Base-by-base conservation (phyloP, 495 filamentous ascomycete species). In the Talaromyces nanjingensis region DNA sequence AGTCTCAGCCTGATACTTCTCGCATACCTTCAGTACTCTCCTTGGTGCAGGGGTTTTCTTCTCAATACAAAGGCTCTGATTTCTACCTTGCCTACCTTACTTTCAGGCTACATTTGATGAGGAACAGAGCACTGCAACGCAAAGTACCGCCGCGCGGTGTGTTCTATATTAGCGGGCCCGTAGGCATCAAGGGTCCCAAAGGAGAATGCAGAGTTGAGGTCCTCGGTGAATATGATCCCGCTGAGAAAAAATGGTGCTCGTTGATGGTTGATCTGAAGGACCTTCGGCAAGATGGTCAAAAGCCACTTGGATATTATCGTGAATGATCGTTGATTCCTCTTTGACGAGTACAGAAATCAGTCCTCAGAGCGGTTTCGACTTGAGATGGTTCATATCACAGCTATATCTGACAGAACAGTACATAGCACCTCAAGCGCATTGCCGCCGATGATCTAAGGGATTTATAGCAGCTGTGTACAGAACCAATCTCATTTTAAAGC, bases 121-220 rank as follows among this genome's bases (percentile, higher is more conserved):
- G 84, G 33, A 72, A 73, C 59, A 66, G 59, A 49, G 61, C 65
- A 37, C 66, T 55, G 27, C 59, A 62, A 18, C 60, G 62, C 24
- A 68, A 66, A 22, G 70, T 82, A 27, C 81, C 86, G 39, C 86
- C 83, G 9, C 81, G 86, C 25, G 91, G 91, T 2, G 81, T 80
- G 25, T 82, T 93, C 59, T 71, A 82, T 16, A 77, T 93, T 22
- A 74, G 74, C 20, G 91, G 91, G 0, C 74, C 90, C 2, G 82
- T 96, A 0, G 87, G 88, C 60, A 56, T 93, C 1, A 76, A 80
- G 31, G 85, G 88, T 1, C 70, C 82, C 0, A 83, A 76, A 58
- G 87, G 81, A 3, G 78, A 77, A 65, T 78, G 82, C 63, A 79
- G 83, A 16, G 69, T 88, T 59, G 85, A 88, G 69, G 83, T 88